Evolutionary conservation across 129 eudicot species (phyloP).

Genomic region (Chrysanthemum makinoi): DNA sequence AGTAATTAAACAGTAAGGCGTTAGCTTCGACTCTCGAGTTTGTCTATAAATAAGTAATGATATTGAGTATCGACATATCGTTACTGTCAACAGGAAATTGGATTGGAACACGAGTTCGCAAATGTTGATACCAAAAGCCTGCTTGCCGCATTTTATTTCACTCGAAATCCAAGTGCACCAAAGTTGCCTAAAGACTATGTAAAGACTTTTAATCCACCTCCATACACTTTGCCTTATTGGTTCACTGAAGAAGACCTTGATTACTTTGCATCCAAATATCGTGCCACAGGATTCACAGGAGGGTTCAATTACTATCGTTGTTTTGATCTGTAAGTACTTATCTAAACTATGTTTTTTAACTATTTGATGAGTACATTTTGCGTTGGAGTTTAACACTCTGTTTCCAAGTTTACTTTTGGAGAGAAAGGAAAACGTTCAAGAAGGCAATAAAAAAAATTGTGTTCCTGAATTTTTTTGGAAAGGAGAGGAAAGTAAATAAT

Average conservation of each 20-base stretch:
- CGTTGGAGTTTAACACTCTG: not conserved
- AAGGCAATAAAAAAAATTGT: too few species aligned
- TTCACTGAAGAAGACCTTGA: conserved; percentile 59
- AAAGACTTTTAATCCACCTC: conserved; percentile 22
- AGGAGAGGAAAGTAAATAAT: too few species aligned
- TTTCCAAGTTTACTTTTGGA: too few species aligned
- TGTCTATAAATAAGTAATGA: too few species aligned
- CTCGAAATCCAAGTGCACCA: conserved; percentile 42
- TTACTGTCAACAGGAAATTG: conserved; percentile 42
- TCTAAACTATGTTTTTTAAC: not conserved
- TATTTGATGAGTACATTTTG: not conserved
- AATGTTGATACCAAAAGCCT: conserved; percentile 46
- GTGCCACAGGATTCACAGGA: conserved; percentile 60
- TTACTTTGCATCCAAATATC: conserved; percentile 57
- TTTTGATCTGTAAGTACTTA: conserved; percentile 50
- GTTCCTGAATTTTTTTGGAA: too few species aligned
- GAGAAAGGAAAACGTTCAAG: too few species aligned
- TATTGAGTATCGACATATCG: too few species aligned
- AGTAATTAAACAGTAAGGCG: too few species aligned
- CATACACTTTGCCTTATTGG: conserved; percentile 55
- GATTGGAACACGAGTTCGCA: conserved; percentile 63
- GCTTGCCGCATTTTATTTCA: conserved; percentile 38
- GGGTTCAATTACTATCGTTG: conserved; percentile 71
- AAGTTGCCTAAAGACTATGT: conserved; percentile 41
- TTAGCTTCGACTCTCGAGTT: too few species aligned